Evolutionary conservation across 2,329 filamentous ascomycete genomes (phyloP).

Genomic region (Alternaria alternata): DNA sequence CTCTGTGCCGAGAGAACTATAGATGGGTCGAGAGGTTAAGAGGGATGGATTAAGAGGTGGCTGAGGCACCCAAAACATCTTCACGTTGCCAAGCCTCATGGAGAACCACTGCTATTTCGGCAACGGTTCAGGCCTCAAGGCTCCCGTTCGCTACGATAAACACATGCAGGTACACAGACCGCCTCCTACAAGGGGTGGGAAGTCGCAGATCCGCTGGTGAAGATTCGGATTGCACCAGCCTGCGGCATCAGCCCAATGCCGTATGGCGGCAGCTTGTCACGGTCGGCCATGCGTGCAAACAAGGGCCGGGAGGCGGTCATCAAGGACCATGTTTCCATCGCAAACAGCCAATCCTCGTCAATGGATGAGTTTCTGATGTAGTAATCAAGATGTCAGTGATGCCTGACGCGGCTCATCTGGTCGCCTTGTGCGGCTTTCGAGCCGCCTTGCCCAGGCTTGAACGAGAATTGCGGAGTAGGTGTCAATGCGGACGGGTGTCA

Average conservation of each 20-base stretch:
- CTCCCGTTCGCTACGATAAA: constrained; percentile 21
- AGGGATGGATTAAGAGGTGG: constrained; percentile 13
- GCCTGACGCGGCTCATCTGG: not conserved
- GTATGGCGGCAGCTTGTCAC: constrained; percentile 29
- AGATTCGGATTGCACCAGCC: constrained; percentile 9
- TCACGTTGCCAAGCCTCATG: constrained; percentile 30
- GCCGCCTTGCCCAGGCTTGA: constrained; percentile 15
- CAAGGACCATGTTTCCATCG: constrained; percentile 14
- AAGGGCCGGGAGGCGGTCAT: constrained; percentile 11
- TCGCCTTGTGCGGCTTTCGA: not conserved
- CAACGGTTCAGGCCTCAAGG: constrained; percentile 24
- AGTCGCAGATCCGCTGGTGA: constrained; percentile 35
- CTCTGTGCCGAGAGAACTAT: constrained; percentile 4
- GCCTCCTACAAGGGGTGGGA: constrained; percentile 22
- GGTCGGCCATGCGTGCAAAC: constrained; percentile 35
- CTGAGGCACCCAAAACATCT: constrained; percentile 31
- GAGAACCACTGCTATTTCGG: constrained; percentile 33
- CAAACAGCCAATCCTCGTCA: constrained; percentile 10
- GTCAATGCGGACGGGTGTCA: constrained; percentile 19
- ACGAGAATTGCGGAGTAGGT: constrained; percentile 24
- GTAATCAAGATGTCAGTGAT: constrained; percentile 10
- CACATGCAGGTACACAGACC: constrained; percentile 29
- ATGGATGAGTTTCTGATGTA: not conserved
- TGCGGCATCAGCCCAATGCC: constrained; percentile 24
- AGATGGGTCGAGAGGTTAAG: constrained; percentile 9